Evolutionary conservation across 192 early-diverging fungal genomes (phyloP).

Genomic region (Allomyces macrogynus): DNA sequence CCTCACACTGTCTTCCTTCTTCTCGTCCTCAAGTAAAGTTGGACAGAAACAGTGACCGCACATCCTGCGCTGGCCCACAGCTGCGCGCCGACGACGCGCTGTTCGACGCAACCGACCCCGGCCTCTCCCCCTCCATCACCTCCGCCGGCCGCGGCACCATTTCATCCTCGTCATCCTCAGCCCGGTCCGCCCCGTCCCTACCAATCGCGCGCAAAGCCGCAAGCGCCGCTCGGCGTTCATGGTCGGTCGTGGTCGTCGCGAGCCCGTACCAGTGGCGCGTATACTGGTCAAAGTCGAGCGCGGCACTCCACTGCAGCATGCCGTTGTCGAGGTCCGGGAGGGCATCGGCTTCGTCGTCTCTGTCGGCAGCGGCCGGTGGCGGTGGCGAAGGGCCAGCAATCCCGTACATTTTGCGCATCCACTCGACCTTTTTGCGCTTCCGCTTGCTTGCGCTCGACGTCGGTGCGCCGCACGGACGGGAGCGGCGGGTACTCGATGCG

Average conservation of each 20-base stretch:
- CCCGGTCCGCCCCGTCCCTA: too few relatives aligned
- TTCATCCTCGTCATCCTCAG: too few relatives aligned
- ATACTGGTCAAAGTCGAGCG: constrained; percentile 27
- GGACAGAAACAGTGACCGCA: too few relatives aligned
- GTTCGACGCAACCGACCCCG: too few relatives aligned
- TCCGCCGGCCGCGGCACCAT: too few relatives aligned
- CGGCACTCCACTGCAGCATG: constrained; percentile 22
- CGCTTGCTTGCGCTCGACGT: constrained; percentile 13
- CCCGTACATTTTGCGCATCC: constrained; percentile 27
- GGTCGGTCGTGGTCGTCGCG: constrained; percentile 14
- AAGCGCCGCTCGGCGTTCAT: too few relatives aligned
- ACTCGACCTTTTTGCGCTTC: constrained; percentile 23
- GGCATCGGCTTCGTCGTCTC: neutral
- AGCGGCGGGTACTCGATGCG: constrained; percentile 6
- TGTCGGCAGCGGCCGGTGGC: neutral
- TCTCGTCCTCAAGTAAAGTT: too few relatives aligned
- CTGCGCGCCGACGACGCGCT: too few relatives aligned
- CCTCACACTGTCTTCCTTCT: too few relatives aligned
- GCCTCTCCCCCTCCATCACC: too few relatives aligned
- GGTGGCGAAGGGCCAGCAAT: neutral
- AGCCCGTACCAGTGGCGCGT: constrained; percentile 18
- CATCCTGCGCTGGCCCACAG: too few relatives aligned
- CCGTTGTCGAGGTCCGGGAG: constrained; percentile 17
- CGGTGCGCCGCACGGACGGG: constrained; percentile 12
- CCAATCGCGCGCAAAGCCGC: too few relatives aligned